Evolutionary conservation across 2,329 filamentous ascomycete species (phyloP).

Genomic region (Trichoderma koningii): DNA sequence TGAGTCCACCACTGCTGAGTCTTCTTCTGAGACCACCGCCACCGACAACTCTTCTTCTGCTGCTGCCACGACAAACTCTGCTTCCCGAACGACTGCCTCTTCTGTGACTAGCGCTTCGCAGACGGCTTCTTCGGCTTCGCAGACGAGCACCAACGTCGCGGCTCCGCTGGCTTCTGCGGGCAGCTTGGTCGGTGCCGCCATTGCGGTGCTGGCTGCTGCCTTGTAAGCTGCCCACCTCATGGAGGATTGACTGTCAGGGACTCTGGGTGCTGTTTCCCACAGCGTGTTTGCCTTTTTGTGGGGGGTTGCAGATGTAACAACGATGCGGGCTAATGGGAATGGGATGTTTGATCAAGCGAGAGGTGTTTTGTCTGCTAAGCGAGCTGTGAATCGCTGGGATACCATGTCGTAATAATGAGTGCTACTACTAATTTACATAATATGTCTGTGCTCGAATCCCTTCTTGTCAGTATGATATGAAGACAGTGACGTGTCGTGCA

Average conservation of each 20-base stretch:
- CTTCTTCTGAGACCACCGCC: background rate
- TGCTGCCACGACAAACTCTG: slow-evolving; percentile 21
- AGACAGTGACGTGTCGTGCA: background rate
- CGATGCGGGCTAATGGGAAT: background rate
- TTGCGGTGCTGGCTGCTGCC: slow-evolving; percentile 37
- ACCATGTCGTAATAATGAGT: slow-evolving; percentile 3
- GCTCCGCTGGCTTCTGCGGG: slow-evolving; percentile 19
- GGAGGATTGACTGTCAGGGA: no score
- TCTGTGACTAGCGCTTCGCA: background rate
- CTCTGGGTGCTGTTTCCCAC: background rate
- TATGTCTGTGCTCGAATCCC: background rate
- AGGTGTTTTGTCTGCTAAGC: background rate
- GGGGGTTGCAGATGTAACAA: slow-evolving; percentile 8
- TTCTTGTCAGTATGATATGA: background rate
- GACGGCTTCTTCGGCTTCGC: slow-evolving; percentile 8
- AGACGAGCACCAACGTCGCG: slow-evolving; percentile 23
- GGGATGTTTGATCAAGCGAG: slow-evolving; percentile 11
- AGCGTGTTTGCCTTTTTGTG: background rate
- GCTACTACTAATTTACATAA: background rate
- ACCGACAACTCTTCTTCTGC: background rate
- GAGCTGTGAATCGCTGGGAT: background rate
- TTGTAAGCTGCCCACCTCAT: slow-evolving; percentile 30
- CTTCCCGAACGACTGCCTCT: slow-evolving; percentile 23
- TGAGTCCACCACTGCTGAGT: slow-evolving; percentile 22
- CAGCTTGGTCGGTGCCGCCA: slow-evolving; percentile 35